phyloP scores from a whole-genome alignment of 2,329 filamentous ascomycete genomes.

The Domatiomyces globalis region DNA sequence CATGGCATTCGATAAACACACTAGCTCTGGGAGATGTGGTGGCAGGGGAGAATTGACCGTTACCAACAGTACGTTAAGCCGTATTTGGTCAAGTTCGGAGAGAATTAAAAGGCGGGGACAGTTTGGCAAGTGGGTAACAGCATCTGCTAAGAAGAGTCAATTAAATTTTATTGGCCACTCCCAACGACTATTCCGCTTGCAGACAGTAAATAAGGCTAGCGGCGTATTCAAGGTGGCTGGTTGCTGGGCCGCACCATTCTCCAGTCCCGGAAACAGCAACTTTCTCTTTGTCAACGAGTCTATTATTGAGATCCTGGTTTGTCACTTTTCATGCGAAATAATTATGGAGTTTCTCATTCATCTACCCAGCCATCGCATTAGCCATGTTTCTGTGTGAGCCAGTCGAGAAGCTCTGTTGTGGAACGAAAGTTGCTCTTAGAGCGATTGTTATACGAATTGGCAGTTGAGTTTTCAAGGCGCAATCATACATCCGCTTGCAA shows the following conservation, averaged over 20 bases:
- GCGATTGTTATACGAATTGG: too few relatives aligned
- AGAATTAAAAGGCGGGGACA: neutral
- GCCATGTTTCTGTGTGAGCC: too few relatives aligned
- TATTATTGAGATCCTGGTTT: too few relatives aligned
- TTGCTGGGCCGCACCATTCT: neutral
- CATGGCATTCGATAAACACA: neutral
- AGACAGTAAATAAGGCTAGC: neutral
- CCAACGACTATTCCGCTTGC: neutral
- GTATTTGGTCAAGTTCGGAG: neutral
- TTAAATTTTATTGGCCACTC: neutral
- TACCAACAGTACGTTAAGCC: neutral
- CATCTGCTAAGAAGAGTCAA: neutral
- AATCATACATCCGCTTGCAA: too few relatives aligned
- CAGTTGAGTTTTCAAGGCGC: too few relatives aligned
- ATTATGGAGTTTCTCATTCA: too few relatives aligned
- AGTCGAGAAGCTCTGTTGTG: too few relatives aligned
- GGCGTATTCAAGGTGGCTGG: neutral
- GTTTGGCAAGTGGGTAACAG: neutral
- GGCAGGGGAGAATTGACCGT: neutral
- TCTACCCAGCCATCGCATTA: too few relatives aligned
- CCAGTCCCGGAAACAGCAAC: too few relatives aligned
- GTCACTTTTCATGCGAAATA: too few relatives aligned
- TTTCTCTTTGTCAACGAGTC: too few relatives aligned
- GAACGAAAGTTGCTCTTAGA: too few relatives aligned
- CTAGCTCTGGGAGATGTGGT: neutral